Evolutionary conservation across 2,329 filamentous ascomycete genomes (phyloP), one percentile per base, ranked within the genome.

Genomic region (Colletotrichum truncatum): DNA sequence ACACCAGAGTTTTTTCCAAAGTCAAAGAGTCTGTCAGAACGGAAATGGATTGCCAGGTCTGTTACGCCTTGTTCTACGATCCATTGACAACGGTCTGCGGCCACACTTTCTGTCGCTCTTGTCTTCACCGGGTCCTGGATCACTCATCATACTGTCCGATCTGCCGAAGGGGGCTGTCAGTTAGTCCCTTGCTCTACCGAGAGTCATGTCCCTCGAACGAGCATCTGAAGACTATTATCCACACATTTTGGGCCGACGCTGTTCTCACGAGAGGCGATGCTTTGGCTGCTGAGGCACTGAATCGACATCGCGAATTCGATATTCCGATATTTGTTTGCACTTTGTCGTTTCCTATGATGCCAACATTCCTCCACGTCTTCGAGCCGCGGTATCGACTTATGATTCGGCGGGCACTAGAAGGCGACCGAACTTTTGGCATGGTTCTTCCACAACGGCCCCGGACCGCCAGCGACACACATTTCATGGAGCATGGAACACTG

Each of bases 381-480:
- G 94, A 97, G 75, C 92, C 93, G n/a, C 87, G 92, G 6, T 97
- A 97, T 74, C 88, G 93, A 7, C 83, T 96, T n/a, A 96, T 97
- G 93, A 91, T 97, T 36, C 86, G 91, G 48, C 87, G 93, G 34
- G 91, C 89, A 0, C 81, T 97, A 56, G 91, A 94, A 67, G 88
- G 89, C 0, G 87, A 91, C 66, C 83, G 87, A 12, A 92, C 88
- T 23, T 97, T 98, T 73, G 94, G 94, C 23, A 97, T 97, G 92
- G 85, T 97, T 16, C 85, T 93, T 73, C 89, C 89, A 67, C 92
- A 90, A 69, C 81, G 87, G 79, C 49, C 75, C 68, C 62, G 81
- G 79, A 57, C 68, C 2, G 46, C 71, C 2, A 68, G 69, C 16
- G 73, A 72, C 28, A 66, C 72, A 1, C 70, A 75, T 8, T 97